Base-by-base conservation (phyloP, 2,329 filamentous ascomycete genomes). In the Penicillium crustosum region DNA sequence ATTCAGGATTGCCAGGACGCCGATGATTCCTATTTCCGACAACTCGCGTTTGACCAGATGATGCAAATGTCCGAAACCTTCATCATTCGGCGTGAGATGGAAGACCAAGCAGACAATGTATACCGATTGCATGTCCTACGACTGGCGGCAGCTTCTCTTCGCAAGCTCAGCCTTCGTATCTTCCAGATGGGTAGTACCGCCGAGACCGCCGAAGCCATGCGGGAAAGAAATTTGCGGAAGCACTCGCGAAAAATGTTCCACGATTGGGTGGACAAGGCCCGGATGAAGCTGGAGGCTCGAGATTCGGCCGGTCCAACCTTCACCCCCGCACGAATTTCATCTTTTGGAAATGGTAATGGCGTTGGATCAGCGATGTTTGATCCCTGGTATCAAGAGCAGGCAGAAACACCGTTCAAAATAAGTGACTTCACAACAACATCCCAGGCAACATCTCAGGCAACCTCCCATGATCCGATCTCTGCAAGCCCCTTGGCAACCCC, bases 91-190 rank as follows among this genome's bases (percentile, higher is more conserved):
- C 71, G 68, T 35, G 68, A 72, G 25, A 60, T 77, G 62, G 68
- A 77, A 52, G 72, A 77, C 25, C 76, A 80, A 65, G 83, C 83
- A 13, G 58, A 74, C 3, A 69, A 73, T 1, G 74, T 83, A 36
- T 68, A 77, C 50, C 77, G 79, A 27, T 75, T 81, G 57, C 79
- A 78, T 42, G 71, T 79, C 5, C 77, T 82, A 13, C 72, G 77
- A 25, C 71, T 78, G 4, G 79, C 82, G 15, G 75, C 76, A 12
- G 73, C 72, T 15, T 77, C 76, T 25, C 72, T 86, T 56, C 83
- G 82, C 66, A 83, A 80, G 64, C 72, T 86, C n/a, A 83, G 82
- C 53, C 82, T 85, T 71, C 79, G 79, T 8, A 73, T 83, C 2
- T 86, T 86, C 71, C 82, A 84, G 41, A 72, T 83, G 5, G 75